These are phyloP conservation scores for Spiraea crenata DNA, from an alignment of 331 rosid genomes.

Conservation along the genomic window DNA sequence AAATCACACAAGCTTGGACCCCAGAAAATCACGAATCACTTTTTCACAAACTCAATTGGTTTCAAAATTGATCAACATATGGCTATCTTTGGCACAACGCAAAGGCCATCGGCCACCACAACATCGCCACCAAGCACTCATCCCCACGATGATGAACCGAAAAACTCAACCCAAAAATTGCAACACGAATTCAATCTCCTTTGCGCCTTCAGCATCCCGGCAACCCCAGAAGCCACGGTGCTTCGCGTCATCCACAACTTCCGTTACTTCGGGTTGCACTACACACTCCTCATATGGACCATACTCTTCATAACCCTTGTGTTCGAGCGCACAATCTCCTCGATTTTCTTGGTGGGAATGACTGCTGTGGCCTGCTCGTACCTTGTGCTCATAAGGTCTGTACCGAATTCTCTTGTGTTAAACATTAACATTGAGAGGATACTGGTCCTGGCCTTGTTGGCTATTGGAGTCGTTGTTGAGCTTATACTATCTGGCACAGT, in stretches of 20 bases:
- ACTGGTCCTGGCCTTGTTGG: constrained; percentile 38
- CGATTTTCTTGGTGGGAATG: constrained; percentile 47
- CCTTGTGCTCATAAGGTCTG: constrained; percentile 30
- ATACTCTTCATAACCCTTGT: constrained; percentile 62
- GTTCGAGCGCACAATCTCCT: constrained; percentile 39
- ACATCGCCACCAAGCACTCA: constrained; percentile 20
- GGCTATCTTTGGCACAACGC: constrained; percentile 52
- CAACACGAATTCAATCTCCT: constrained; percentile 17
- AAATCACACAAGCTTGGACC: not conserved
- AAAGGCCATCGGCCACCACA: constrained; percentile 37
- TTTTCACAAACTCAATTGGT: not conserved
- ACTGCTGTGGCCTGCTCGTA: constrained; percentile 42
- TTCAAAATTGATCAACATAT: constrained; percentile 12
- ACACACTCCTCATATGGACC: constrained; percentile 55
- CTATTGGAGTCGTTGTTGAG: constrained; percentile 40
- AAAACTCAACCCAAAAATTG: constrained; percentile 23
- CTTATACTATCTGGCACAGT: constrained; percentile 44
- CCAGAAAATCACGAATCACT: not conserved
- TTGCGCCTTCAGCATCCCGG: constrained; percentile 48
- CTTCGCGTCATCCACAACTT: constrained; percentile 40
- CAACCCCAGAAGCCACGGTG: constrained; percentile 48
- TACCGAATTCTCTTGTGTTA: constrained; percentile 41
- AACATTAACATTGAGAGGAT: constrained; percentile 39
- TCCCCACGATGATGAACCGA: constrained; percentile 24
- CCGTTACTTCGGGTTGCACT: constrained; percentile 35